A percentile compares a stretch with the other conserved stretches of the same genome.
Evolutionary conservation across 257 asterid genomes (phyloP).

Genomic region (Buddleja alternifolia): DNA sequence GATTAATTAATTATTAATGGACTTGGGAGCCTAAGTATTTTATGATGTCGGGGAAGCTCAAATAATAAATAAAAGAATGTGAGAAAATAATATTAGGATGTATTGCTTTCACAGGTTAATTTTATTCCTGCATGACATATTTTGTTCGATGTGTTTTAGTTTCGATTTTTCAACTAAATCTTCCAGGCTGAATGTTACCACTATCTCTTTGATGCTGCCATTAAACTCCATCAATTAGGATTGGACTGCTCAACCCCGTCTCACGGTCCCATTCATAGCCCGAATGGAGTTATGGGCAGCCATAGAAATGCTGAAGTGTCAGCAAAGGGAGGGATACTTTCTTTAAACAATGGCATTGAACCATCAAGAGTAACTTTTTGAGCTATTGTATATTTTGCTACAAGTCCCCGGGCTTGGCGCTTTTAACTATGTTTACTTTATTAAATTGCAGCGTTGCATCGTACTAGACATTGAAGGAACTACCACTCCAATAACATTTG

Average conservation of each 20-base stretch:
- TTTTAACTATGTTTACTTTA: too few species aligned
- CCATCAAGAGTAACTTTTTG: constrained; percentile 60
- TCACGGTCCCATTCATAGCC: constrained; percentile 65
- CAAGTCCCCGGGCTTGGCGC: neutral
- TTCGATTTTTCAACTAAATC: too few species aligned
- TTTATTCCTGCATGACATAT: too few species aligned
- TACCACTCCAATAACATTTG: constrained; percentile 93
- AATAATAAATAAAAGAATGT: too few species aligned
- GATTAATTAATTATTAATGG: too few species aligned
- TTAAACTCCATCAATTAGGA: constrained; percentile 91
- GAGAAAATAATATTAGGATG: too few species aligned
- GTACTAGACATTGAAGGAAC: constrained; percentile 98
- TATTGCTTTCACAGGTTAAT: too few species aligned
- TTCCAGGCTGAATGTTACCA: constrained; percentile 68
- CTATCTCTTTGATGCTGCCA: constrained; percentile 97
- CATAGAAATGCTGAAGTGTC: constrained; percentile 35
- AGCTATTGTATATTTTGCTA: too few species aligned
- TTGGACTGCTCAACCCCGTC: constrained; percentile 83
- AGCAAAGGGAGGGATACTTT: constrained; percentile 44
- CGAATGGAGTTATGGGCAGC: constrained; percentile 35
- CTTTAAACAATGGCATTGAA: constrained; percentile 39
- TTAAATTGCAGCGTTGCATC: constrained; percentile 68
- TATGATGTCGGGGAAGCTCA: too few species aligned
- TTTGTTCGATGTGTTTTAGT: too few species aligned
- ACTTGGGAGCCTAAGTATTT: too few species aligned